Evolutionary conservation across 306 rosid genomes (phyloP).

Genomic region (Fragaria ananassa): DNA sequence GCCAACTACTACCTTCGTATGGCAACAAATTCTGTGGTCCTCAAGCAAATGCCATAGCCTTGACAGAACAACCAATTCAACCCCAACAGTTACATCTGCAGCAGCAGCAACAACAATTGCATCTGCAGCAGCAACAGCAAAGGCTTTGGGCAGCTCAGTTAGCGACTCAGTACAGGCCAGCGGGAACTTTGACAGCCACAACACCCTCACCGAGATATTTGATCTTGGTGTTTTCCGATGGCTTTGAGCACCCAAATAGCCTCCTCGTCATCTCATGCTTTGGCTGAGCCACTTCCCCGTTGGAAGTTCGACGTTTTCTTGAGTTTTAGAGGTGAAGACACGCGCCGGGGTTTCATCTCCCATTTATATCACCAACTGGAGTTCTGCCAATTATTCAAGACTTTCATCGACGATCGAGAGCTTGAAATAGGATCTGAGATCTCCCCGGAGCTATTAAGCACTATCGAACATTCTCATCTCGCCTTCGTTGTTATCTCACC

Average conservation of each 20-base stretch:
- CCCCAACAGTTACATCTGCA: constrained; percentile 20
- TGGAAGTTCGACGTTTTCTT: not conserved
- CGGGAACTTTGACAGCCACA: constrained; percentile 24
- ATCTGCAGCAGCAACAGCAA: constrained; percentile 26
- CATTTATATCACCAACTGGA: not conserved
- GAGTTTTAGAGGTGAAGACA: constrained; percentile 2
- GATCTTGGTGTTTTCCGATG: too few species aligned
- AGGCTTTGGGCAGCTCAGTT: constrained; percentile 48
- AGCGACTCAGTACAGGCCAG: constrained; percentile 39
- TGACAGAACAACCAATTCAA: constrained; percentile 38
- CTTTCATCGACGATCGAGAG: not conserved
- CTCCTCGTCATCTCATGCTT: too few species aligned
- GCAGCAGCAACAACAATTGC: constrained; percentile 24
- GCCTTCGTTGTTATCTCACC: not conserved
- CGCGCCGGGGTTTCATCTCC: not conserved
- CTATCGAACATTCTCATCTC: not conserved
- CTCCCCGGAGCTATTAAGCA: not conserved
- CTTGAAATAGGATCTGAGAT: not conserved
- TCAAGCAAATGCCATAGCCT: constrained; percentile 33
- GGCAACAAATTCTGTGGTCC: constrained; percentile 31
- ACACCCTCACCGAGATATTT: constrained; percentile 29
- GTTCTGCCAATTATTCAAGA: not conserved
- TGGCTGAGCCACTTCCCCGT: not conserved
- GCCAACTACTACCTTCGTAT: constrained; percentile 46
- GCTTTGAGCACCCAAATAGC: too few species aligned